These are phyloP conservation scores for Saturnispora sanitii DNA, from an alignment of 805 yeast species.

Conservation along the genomic window DNA sequence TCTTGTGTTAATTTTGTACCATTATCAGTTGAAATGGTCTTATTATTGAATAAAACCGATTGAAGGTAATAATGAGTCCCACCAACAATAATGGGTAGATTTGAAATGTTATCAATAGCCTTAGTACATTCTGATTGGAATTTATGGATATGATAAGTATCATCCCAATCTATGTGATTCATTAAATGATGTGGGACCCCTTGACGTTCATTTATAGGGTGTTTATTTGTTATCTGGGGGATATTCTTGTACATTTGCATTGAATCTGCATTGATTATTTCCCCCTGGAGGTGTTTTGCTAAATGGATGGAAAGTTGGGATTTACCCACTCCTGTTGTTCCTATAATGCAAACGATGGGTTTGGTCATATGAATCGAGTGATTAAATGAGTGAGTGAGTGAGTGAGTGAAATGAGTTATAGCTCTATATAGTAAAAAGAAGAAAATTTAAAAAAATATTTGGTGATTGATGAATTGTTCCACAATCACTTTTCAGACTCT, in stretches of 20 bases:
- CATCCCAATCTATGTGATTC: slow-evolving; percentile 73
- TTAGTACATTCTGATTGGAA: slow-evolving; percentile 63
- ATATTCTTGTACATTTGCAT: slow-evolving; percentile 83
- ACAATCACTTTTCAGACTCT: no score
- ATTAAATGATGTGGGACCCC: slow-evolving; percentile 81
- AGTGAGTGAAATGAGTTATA: no score
- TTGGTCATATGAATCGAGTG: not conserved
- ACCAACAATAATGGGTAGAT: slow-evolving; percentile 82
- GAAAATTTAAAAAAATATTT: no score
- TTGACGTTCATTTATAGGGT: slow-evolving; percentile 66
- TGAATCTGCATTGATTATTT: slow-evolving; percentile 89
- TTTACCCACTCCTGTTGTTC: slow-evolving; percentile 96
- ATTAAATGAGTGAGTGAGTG: not conserved
- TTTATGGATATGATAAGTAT: slow-evolving; percentile 71
- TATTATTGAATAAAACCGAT: slow-evolving; percentile 61
- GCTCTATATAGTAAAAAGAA: no score
- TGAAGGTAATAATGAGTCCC: slow-evolving; percentile 94
- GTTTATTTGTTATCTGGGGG: slow-evolving; percentile 83
- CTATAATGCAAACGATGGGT: slow-evolving; percentile 32
- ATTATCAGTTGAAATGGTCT: slow-evolving; percentile 32
- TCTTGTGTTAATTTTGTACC: slow-evolving; percentile 19
- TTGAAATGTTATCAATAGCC: slow-evolving; percentile 59
- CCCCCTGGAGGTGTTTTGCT: slow-evolving; percentile 72
- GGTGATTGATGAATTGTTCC: no score
- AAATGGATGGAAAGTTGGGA: slow-evolving; percentile 77